A percentile compares a stretch with the other conserved stretches of the same genome.
Evolutionary conservation across 1,284 basidiomycete species (phyloP).

Genomic region (Ganoderma leucocontextum): DNA sequence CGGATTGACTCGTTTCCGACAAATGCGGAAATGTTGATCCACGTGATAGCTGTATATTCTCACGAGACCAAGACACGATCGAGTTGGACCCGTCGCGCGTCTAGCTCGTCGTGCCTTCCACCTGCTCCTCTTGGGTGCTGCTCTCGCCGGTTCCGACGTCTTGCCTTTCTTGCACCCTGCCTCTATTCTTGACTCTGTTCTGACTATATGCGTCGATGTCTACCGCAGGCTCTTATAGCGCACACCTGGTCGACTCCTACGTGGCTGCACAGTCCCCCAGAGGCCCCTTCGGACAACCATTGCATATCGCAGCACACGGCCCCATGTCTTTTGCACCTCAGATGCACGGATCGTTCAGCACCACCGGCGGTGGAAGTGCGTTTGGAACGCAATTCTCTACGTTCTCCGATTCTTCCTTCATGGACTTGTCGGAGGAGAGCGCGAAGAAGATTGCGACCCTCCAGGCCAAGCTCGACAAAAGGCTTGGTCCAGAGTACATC

Average conservation of each 20-base stretch:
- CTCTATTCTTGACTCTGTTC: slow-evolving; percentile 7
- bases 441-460: slow-evolving; percentile 74
- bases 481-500: slow-evolving; percentile 94
- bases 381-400: slow-evolving; percentile 31
- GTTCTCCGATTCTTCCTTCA: slow-evolving; percentile 43
- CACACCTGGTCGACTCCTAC: slow-evolving; percentile 56
- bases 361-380: slow-evolving; percentile 6
- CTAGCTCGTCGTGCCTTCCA: slow-evolving; percentile 6
- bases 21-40: slow-evolving; percentile 1
- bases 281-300: slow-evolving; percentile 45
- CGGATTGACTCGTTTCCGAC: slow-evolving; percentile 2
- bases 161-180: not conserved
- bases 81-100: slow-evolving; percentile 22
- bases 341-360: slow-evolving; percentile 56
- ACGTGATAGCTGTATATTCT: slow-evolving; percentile 18
- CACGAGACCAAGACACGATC: slow-evolving; percentile 29
- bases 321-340: slow-evolving; percentile 64
- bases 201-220: slow-evolving; percentile 26
- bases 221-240: slow-evolving; percentile 60
- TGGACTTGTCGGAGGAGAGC: slow-evolving; percentile 61
- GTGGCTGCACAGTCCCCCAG: slow-evolving; percentile 40
- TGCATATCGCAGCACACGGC: slow-evolving; percentile 54
- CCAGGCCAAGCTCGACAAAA: slow-evolving; percentile 86
- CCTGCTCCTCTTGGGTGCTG: slow-evolving; percentile 13
- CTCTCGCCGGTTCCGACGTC: slow-evolving; percentile 5